A percentile compares a stretch with the other conserved stretches of the same genome.
Conservation (phyloP, 2,329 filamentous ascomycete species). For the Apiospora rasikravindrae region DNA sequence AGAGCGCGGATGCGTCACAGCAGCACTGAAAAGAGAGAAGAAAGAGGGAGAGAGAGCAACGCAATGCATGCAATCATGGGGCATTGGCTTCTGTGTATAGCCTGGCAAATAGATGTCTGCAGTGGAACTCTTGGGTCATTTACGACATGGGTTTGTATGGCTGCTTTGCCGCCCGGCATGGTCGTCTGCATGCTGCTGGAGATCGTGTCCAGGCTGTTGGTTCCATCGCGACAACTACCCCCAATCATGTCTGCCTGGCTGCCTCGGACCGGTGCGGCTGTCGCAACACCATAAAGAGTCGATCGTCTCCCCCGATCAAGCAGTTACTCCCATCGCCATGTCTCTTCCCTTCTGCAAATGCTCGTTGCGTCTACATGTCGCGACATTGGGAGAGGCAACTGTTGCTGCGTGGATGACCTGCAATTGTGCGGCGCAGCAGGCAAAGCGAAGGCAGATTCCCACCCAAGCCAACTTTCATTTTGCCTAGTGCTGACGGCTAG, state of each 20-base stretch:
- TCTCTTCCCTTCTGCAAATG: neutral
- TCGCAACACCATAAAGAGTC: neutral
- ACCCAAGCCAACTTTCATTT: neutral
- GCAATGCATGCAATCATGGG: neutral
- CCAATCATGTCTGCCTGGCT: neutral
- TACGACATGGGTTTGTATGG: neutral
- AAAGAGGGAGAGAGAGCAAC: neutral
- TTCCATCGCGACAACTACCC: neutral
- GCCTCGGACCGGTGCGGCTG: neutral
- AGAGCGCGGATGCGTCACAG: neutral
- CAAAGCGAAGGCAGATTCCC: neutral
- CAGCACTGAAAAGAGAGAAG: neutral
- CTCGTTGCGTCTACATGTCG: neutral
- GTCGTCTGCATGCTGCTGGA: neutral
- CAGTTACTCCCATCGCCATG: neutral
- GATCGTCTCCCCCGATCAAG: neutral
- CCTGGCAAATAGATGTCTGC: neutral
- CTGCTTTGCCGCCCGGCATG: neutral
- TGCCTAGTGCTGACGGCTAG: neutral
- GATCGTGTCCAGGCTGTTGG: neutral
- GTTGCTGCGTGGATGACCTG: neutral
- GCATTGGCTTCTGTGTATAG: neutral
- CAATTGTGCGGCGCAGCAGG: neutral
- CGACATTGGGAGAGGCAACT: neutral
- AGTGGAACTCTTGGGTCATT: neutral